Base-by-base conservation (phyloP, 2,329 filamentous ascomycete species). In the Clarireedia paspali region DNA sequence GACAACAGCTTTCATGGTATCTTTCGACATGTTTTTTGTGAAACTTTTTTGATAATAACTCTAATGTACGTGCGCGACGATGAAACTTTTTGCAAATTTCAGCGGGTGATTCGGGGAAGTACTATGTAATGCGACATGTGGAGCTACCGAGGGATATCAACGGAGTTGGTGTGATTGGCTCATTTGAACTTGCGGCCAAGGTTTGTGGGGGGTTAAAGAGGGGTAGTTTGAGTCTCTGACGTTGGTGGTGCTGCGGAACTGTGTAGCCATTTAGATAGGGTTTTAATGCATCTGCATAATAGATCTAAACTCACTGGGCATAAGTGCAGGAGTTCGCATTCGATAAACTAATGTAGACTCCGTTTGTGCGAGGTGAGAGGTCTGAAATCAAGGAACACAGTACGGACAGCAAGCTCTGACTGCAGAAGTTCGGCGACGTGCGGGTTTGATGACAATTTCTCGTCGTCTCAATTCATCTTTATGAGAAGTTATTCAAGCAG, bases 1-100 rank as follows among this genome's bases (percentile, higher is more conserved):
- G 54, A 96, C 81, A 30, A 96, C 89, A 30, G 90, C 90, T 71
- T 88, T 88, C 91, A 96, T 96, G 0, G 81, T 88, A 60, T 67
- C 65, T 47, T 63, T 60, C 12, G 63, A 45, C 62, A 65, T 65
- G 34, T 24, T 53, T 14, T 9, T 34, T 34, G 3, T 44, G 1
- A 9, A 5, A 17, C 17, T 24, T 5, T 44, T 44, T 12, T n/a
- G 2, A 12, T 44, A 2, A 23, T 9, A 20, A 23, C 23, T 20
- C n/a, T 23, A 23, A 17, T 20, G 10, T 17, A 20, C 10, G 2
- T 23, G 6, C 2, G 12, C 9, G 6, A 44, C 9, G 17, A 44
- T 20, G 40, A 12, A 44, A 44, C 10, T 24, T 23, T 2, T 34
- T 34, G 30, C 4, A 12, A 34, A 12, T 10, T 12, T 9, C 5